Evolutionary conservation across 83 land plant genomes (phyloP).

Genomic region (Larix sibirica): DNA sequence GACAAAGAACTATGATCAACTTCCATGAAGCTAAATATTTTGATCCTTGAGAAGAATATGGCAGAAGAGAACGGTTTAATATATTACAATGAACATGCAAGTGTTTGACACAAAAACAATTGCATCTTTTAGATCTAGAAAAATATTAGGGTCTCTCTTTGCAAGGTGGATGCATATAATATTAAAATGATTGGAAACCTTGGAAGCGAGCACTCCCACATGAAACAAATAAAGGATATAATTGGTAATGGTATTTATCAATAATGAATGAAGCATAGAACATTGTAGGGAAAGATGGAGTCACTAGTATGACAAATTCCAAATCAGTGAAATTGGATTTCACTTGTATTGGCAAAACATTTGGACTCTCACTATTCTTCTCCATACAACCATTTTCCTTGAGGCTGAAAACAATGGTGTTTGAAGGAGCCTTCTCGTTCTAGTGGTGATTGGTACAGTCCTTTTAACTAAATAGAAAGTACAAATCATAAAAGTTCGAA

Average conservation of each 20-base stretch:
- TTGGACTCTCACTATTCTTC: constrained; percentile 82
- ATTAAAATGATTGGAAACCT: background rate
- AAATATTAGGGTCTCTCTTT: too few species aligned
- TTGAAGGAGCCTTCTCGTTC: constrained; percentile 59
- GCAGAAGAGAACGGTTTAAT: too few species aligned
- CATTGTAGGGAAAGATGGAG: constrained; percentile 95
- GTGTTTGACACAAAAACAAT: too few species aligned
- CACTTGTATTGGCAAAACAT: constrained; percentile 51
- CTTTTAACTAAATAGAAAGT: constrained; percentile 51
- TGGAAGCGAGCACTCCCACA: background rate
- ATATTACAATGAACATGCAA: too few species aligned
- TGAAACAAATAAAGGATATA: background rate
- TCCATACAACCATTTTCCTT: constrained; percentile 67
- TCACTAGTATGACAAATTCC: constrained; percentile 85
- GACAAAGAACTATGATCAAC: too few species aligned
- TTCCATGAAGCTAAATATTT: too few species aligned
- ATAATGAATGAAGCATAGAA: constrained; percentile 77
- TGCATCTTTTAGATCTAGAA: too few species aligned
- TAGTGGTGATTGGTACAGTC: constrained; percentile 48
- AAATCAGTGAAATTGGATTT: constrained; percentile 79
- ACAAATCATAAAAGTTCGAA: too few species aligned
- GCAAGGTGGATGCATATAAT: background rate
- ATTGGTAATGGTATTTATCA: background rate
- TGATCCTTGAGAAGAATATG: too few species aligned
- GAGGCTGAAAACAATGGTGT: constrained; percentile 51